phyloP scores from a whole-genome alignment of 495 filamentous ascomycete genomes.

The Daldinia grandis region DNA sequence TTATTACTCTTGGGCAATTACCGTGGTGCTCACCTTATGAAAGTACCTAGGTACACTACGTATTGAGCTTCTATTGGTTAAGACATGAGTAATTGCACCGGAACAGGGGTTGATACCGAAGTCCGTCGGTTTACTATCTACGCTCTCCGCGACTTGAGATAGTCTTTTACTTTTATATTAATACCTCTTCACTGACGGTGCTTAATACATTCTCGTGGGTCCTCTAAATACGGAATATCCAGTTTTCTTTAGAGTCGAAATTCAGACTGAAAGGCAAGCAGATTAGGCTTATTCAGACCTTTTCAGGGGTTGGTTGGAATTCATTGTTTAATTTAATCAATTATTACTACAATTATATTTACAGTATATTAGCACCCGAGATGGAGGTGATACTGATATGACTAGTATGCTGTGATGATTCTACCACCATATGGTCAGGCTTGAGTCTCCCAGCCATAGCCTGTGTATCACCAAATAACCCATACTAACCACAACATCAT shows the following conservation, averaged over 20 bases:
- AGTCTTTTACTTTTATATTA: neutral
- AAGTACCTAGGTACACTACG: slow-evolving; percentile 17
- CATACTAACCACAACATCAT: no score
- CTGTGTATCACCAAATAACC: no score
- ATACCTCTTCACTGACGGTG: neutral
- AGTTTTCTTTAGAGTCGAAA: neutral
- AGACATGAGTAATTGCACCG: slow-evolving; percentile 10
- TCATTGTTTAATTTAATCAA: no score
- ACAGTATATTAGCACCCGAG: no score
- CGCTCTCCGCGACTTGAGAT: neutral
- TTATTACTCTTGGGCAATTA: neutral
- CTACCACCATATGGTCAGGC: no score
- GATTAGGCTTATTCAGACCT: no score
- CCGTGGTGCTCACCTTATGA: slow-evolving; percentile 5
- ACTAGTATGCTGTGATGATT: no score
- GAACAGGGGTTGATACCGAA: slow-evolving; percentile 6
- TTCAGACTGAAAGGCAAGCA: no score
- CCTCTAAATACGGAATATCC: neutral
- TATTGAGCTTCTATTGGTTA: slow-evolving; percentile 26
- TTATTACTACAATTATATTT: no score
- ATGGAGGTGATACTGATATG: no score
- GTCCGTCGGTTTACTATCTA: neutral
- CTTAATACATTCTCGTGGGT: neutral
- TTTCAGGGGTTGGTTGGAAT: no score
- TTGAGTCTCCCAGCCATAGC: no score